Evolutionary conservation across 1,284 basidiomycete genomes (phyloP).

Genomic region (Inonotus hispidus): DNA sequence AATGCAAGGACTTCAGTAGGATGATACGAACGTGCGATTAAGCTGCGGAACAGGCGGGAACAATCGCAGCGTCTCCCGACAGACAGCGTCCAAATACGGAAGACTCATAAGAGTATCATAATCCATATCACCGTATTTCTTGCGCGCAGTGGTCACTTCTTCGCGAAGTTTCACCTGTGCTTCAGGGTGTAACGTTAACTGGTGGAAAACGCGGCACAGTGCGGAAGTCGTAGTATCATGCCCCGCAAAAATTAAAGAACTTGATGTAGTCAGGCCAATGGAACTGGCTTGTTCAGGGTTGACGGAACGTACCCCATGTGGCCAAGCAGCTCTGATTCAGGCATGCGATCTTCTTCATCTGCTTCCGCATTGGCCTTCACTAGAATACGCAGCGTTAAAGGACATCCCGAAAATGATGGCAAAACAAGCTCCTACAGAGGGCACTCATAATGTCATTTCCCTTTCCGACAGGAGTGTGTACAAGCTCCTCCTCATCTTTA

Average conservation of each 20-base stretch:
- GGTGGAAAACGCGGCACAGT: constrained; percentile 24
- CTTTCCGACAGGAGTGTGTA: constrained; percentile 23
- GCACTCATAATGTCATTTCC: constrained; percentile 31
- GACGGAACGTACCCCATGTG: constrained; percentile 28
- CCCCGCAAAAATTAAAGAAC: constrained; percentile 28
- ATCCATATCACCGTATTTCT: constrained; percentile 22
- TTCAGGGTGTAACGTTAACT: constrained; percentile 24
- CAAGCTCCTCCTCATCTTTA: constrained; percentile 22
- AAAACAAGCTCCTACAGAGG: constrained; percentile 23
- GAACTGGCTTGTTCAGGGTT: constrained; percentile 12
- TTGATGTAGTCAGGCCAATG: constrained; percentile 3
- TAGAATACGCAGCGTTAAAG: constrained; percentile 4
- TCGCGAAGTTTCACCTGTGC: constrained; percentile 26
- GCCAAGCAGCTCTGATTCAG: constrained; percentile 28
- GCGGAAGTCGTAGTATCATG: constrained; percentile 28
- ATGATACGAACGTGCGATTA: constrained; percentile 11
- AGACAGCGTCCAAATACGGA: constrained; percentile 31
- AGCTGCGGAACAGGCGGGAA: constrained; percentile 13
- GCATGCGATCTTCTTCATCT: constrained; percentile 26
- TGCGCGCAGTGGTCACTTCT: constrained; percentile 23
- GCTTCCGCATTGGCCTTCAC: constrained; percentile 29
- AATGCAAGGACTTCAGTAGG: constrained; percentile 3
- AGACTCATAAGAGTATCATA: constrained; percentile 28
- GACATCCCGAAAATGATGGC: not conserved
- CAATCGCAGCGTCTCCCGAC: constrained; percentile 29